Percentiles rank a stretch among this genome's conserved stretches.
Evolutionary conservation across 495 filamentous ascomycete species (phyloP).

Genomic region (Copromyces sp.): DNA sequence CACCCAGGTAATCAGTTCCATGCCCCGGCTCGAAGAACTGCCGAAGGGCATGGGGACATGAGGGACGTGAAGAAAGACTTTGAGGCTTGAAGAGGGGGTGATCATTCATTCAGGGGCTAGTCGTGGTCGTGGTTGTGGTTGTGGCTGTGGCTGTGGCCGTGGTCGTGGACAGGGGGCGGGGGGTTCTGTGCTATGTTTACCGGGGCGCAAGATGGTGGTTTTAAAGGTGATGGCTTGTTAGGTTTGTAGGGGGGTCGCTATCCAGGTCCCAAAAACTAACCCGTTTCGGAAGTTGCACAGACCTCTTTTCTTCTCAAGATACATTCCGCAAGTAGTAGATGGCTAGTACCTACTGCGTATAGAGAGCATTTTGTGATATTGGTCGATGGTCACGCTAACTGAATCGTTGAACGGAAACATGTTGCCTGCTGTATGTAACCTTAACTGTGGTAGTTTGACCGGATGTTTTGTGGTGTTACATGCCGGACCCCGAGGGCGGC

Average conservation of each 20-base stretch:
- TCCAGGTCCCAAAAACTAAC: no score
- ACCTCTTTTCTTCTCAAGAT: no score
- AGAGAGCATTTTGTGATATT: background rate
- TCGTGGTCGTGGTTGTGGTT: no score
- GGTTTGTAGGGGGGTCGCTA: no score
- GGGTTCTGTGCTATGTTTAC: background rate
- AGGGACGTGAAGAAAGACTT: no score
- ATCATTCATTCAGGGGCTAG: background rate
- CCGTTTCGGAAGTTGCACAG: no score
- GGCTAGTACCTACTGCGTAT: no score
- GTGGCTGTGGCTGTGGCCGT: background rate
- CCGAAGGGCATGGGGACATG: background rate
- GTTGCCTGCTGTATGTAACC: background rate
- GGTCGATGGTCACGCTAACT: background rate
- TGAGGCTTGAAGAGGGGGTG: background rate
- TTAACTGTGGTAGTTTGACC: background rate
- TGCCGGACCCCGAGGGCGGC: background rate
- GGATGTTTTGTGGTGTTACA: background rate
- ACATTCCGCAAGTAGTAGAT: no score
- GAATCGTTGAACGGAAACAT: background rate
- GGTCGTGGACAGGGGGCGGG: background rate
- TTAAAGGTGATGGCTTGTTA: no score
- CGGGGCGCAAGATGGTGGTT: no score
- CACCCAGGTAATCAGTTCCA: background rate
- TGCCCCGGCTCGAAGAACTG: background rate